A percentile compares a stretch with the other conserved stretches of the same genome.
phyloP scores from a whole-genome alignment of 164 flowering plant genomes.

The Magnolia changhungtana region DNA sequence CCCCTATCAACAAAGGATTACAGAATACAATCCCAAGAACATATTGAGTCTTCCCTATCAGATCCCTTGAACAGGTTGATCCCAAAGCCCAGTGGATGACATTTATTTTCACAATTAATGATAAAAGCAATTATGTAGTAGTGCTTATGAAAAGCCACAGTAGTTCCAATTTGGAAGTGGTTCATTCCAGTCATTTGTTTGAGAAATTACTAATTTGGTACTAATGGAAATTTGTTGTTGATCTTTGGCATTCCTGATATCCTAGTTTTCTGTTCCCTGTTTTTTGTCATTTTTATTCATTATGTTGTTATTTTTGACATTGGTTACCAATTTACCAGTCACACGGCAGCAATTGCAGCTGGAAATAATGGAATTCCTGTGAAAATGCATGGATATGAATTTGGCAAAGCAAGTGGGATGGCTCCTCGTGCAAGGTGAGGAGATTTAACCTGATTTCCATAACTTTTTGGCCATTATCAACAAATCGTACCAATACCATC shows the following conservation, averaged over 20 bases:
- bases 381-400: conserved; percentile 81
- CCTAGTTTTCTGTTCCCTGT: neutral
- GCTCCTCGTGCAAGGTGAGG: conserved; percentile 97
- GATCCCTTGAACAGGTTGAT: too few relatives aligned
- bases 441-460: neutral
- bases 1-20: too few relatives aligned
- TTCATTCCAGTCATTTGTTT: neutral
- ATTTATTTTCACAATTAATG: neutral
- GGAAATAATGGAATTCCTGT: conserved; percentile 97
- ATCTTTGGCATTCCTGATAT: neutral
- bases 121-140: neutral
- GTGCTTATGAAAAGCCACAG: neutral
- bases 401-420: conserved; percentile 99
- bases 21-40: too few relatives aligned
- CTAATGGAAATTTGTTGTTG: neutral
- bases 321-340: conserved; percentile 59
- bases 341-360: conserved; percentile 98
- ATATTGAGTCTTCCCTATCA: too few relatives aligned
- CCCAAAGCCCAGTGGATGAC: too few relatives aligned
- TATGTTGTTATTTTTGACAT: neutral
- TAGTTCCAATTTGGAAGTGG: neutral
- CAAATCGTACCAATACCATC: neutral
- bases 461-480: neutral
- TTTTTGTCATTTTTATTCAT: neutral
- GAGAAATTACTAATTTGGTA: neutral